phyloP scores from a whole-genome alignment of 352 stramenopile species.

The Phytopythium boreale region DNA sequence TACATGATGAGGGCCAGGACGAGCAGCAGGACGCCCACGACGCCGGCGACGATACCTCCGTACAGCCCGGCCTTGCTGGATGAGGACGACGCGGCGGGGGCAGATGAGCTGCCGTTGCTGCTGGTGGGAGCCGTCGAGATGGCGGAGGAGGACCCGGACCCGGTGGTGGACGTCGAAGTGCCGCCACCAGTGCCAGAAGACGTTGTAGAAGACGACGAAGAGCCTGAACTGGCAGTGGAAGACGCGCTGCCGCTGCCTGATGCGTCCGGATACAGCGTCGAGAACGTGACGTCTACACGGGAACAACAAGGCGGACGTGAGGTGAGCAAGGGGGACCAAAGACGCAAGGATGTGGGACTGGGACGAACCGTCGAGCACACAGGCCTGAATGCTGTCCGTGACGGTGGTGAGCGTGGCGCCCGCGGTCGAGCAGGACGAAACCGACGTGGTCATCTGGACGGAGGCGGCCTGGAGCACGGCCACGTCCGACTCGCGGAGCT shows the following conservation, averaged over 20 bases:
- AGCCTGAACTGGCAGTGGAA: slow-evolving; percentile 10
- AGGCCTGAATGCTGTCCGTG: slow-evolving; percentile 16
- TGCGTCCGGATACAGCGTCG: slow-evolving; percentile 20
- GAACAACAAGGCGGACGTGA: neutral
- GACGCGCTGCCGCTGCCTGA: neutral
- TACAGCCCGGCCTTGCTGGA: slow-evolving; percentile 18
- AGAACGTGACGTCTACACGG: slow-evolving; percentile 21
- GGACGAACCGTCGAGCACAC: slow-evolving; percentile 26
- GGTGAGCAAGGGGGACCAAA: neutral
- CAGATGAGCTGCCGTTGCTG: slow-evolving; percentile 11
- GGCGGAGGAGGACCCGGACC: slow-evolving; percentile 1
- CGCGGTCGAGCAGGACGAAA: slow-evolving; percentile 19
- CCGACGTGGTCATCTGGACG: slow-evolving; percentile 19
- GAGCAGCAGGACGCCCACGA: slow-evolving; percentile 15
- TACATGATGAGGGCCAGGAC: slow-evolving; percentile 26
- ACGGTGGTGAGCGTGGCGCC: slow-evolving; percentile 19
- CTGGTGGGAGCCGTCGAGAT: neutral
- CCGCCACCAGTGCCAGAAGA: neutral
- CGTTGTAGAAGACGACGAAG: slow-evolving; percentile 10
- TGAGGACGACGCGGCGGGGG: slow-evolving; percentile 8
- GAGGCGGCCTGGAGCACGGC: slow-evolving; percentile 22
- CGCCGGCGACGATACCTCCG: slow-evolving; percentile 14
- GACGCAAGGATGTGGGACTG: too few species aligned
- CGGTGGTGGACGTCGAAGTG: slow-evolving; percentile 7
- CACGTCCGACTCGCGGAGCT: slow-evolving; percentile 34